A percentile compares a stretch with the other conserved stretches of the same genome.
phyloP scores from a whole-genome alignment of 352 stramenopile genomes.

The Globisporangium barbulae region DNA sequence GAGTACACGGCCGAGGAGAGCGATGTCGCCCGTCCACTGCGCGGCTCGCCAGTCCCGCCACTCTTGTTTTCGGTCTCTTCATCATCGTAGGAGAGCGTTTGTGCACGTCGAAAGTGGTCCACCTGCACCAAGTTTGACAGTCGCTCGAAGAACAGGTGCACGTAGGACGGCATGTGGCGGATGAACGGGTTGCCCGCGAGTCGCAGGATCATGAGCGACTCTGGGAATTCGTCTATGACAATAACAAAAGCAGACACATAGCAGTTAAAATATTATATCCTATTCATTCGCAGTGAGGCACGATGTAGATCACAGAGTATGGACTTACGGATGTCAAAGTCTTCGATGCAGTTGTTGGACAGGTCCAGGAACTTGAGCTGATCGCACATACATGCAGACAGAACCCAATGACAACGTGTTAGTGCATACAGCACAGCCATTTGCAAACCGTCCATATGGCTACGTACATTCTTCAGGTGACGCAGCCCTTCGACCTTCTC shows the following conservation, averaged over 20 bases:
- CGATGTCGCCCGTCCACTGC: background rate
- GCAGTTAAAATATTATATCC: background rate
- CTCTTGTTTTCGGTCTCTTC: background rate
- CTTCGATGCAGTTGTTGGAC: slow-evolving; percentile 69
- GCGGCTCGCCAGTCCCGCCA: background rate
- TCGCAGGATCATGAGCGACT: slow-evolving; percentile 49
- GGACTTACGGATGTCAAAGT: slow-evolving; percentile 50
- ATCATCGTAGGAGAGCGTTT: background rate
- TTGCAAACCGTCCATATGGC: background rate
- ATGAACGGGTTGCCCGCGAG: slow-evolving; percentile 60
- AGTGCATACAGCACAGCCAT: background rate
- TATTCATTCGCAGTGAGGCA: background rate
- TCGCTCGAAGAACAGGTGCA: slow-evolving; percentile 53
- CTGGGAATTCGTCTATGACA: slow-evolving; percentile 40
- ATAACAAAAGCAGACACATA: background rate
- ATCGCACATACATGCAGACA: background rate
- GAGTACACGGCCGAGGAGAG: slow-evolving; percentile 20
- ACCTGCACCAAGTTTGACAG: slow-evolving; percentile 61
- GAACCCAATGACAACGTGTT: background rate
- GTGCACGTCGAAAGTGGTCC: slow-evolving; percentile 42
- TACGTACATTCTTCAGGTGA: slow-evolving; percentile 49
- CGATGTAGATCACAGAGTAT: too few species aligned
- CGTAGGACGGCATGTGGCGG: slow-evolving; percentile 51
- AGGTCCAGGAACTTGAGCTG: slow-evolving; percentile 78
- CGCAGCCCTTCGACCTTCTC: slow-evolving; percentile 53